phyloP scores from a whole-genome alignment of 1,284 basidiomycete species.

The Puccinia coronata region DNA sequence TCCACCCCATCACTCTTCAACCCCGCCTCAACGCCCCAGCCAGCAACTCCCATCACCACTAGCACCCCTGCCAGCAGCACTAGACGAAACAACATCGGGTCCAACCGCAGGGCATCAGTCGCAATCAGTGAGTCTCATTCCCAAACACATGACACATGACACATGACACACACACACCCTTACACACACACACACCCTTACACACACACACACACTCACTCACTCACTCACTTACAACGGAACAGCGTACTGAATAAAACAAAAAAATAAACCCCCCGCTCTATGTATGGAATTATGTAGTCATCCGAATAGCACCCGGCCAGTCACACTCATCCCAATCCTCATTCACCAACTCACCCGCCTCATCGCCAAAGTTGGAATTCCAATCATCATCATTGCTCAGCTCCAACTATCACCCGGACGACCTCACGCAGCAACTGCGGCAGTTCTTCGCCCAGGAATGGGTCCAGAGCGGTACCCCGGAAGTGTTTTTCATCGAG shows the following conservation, averaged over 20 bases:
- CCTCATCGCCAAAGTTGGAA: background rate
- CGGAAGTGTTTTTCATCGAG: constrained; percentile 80
- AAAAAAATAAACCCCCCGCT: too few species aligned
- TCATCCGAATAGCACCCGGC: constrained; percentile 30
- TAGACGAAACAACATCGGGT: background rate
- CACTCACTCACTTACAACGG: too few species aligned
- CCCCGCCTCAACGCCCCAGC: background rate
- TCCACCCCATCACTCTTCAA: constrained; percentile 10
- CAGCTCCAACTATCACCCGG: background rate
- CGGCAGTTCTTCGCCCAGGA: background rate
- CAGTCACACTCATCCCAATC: background rate
- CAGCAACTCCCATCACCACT: too few species aligned
- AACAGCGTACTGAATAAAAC: too few species aligned
- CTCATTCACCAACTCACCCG: constrained; percentile 3
- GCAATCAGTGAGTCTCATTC: constrained; percentile 20
- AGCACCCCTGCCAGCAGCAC: background rate
- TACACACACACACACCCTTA: background rate
- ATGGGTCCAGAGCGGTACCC: constrained; percentile 18
- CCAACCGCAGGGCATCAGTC: constrained; percentile 4
- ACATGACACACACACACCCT: too few species aligned
- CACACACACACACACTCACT: background rate
- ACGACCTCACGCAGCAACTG: background rate
- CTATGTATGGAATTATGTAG: too few species aligned
- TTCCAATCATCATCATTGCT: background rate
- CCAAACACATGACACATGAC: too few species aligned